These are phyloP conservation scores for Penicillium vulpinum DNA, from an alignment of 2,329 filamentous ascomycete genomes.

Conservation along the genomic window DNA sequence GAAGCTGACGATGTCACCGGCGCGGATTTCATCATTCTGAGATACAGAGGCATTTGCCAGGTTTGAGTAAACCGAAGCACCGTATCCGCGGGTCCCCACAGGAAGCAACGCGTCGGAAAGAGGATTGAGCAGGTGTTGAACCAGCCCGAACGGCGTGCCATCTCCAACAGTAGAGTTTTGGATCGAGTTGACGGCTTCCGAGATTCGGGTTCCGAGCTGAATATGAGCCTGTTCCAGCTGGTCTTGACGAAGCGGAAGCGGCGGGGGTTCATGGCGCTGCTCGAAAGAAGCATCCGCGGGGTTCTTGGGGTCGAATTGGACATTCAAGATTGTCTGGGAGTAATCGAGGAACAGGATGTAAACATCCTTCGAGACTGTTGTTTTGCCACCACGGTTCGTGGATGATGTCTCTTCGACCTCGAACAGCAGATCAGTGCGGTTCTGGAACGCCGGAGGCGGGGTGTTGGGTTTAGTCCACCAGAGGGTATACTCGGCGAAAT, in stretches of 20 bases:
- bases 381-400: slow-evolving; percentile 68
- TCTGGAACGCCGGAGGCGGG: slow-evolving; percentile 78
- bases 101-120: slow-evolving; percentile 74
- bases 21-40: slow-evolving; percentile 87
- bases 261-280: slow-evolving; percentile 83
- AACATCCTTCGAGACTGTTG: slow-evolving; percentile 73
- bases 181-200: slow-evolving; percentile 66
- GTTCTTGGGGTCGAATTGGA: slow-evolving; percentile 74
- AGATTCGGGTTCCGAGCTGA: slow-evolving; percentile 75
- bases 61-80: slow-evolving; percentile 90
- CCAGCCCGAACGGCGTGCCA: slow-evolving; percentile 73
- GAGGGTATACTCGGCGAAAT: slow-evolving; percentile 68
- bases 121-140: slow-evolving; percentile 76
- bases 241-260: slow-evolving; percentile 80
- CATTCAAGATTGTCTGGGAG: slow-evolving; percentile 86
- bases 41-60: slow-evolving; percentile 89
- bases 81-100: slow-evolving; percentile 85
- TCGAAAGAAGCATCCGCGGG: slow-evolving; percentile 72
- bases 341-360: slow-evolving; percentile 95
- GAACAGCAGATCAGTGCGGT: slow-evolving; percentile 76
- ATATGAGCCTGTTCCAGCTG: slow-evolving; percentile 86
- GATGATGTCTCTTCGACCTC: slow-evolving; percentile 78
- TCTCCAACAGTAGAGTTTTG: slow-evolving; percentile 82
- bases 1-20: slow-evolving; percentile 89
- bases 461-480: slow-evolving; percentile 88